A percentile compares a stretch with the other conserved stretches of the same genome.
Evolutionary conservation across 2,329 filamentous ascomycete genomes (phyloP).

Genomic region (Rhinocladiella mackenziei): DNA sequence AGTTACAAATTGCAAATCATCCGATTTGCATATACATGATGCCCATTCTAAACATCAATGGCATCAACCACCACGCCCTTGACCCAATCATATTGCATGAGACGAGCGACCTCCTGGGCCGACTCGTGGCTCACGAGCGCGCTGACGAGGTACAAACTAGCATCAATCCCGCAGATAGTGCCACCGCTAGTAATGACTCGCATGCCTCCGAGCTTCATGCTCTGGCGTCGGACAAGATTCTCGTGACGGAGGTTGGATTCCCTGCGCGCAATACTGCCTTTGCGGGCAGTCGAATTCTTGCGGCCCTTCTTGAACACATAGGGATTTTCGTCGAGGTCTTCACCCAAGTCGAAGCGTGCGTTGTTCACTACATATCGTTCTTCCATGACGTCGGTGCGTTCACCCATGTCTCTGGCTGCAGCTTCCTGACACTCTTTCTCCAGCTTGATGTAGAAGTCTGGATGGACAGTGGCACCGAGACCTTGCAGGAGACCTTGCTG

Average conservation of each 20-base stretch:
- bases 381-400: conserved; percentile 79
- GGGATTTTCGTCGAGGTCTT: conserved; percentile 75
- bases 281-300: conserved; percentile 61
- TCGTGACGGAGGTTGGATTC: conserved; percentile 70
- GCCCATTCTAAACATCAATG: conserved; percentile 31
- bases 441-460: conserved; percentile 73
- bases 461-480: conserved; percentile 76
- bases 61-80: conserved; percentile 31
- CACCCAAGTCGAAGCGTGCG: conserved; percentile 74
- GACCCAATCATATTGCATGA: conserved; percentile 75
- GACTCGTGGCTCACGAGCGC: conserved; percentile 74
- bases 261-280: conserved; percentile 80
- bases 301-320: conserved; percentile 71
- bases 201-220: conserved; percentile 65
- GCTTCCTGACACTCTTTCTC: conserved; percentile 77
- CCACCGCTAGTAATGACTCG: conserved; percentile 77
- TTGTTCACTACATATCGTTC: conserved; percentile 86
- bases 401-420: conserved; percentile 63
- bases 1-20: too few species aligned
- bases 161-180: conserved; percentile 75
- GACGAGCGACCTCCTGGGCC: conserved; percentile 68
- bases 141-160: conserved; percentile 77
- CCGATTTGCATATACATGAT: too few species aligned
- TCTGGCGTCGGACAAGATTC: conserved; percentile 72
- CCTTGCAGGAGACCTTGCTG: conserved; percentile 73